Conservation (phyloP, 2,329 filamentous ascomycete genomes). For the Aspergillus chevalieri region DNA sequence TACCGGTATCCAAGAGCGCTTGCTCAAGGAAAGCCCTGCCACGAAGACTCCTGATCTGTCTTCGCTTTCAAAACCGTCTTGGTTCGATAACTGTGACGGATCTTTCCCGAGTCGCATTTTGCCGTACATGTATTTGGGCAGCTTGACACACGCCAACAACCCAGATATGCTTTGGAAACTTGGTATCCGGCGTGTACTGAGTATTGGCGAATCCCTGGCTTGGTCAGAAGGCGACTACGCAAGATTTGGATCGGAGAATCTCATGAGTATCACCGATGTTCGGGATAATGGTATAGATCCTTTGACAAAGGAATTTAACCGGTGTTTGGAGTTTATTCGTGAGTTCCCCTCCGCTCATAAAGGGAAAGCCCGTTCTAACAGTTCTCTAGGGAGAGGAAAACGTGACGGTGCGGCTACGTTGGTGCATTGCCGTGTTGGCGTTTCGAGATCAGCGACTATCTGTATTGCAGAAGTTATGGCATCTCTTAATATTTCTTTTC, state of each 20-base stretch:
- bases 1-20: slow-evolving; percentile 66
- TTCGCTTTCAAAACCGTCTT: slow-evolving; percentile 55
- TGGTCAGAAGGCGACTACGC: slow-evolving; percentile 69
- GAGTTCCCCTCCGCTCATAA: slow-evolving; percentile 33
- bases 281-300: slow-evolving; percentile 97
- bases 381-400: slow-evolving; percentile 65
- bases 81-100: slow-evolving; percentile 79
- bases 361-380: not conserved
- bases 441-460: slow-evolving; percentile 91
- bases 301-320: slow-evolving; percentile 74
- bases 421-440: slow-evolving; percentile 93
- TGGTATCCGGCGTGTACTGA: slow-evolving; percentile 81
- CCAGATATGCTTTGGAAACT: slow-evolving; percentile 71
- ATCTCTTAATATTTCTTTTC: slow-evolving; percentile 70
- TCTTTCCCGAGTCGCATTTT: slow-evolving; percentile 83
- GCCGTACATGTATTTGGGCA: slow-evolving; percentile 94
- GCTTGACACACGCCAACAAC: slow-evolving; percentile 89
- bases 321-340: slow-evolving; percentile 91
- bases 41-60: slow-evolving; percentile 18
- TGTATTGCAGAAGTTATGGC: slow-evolving; percentile 99
- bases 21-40: slow-evolving; percentile 53
- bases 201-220: slow-evolving; percentile 79
- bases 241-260: slow-evolving; percentile 69
- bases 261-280: slow-evolving; percentile 75
- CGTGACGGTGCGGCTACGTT: slow-evolving; percentile 73